Base-by-base conservation (phyloP, 2,329 filamentous ascomycete species). In the Microsporum canis region DNA sequence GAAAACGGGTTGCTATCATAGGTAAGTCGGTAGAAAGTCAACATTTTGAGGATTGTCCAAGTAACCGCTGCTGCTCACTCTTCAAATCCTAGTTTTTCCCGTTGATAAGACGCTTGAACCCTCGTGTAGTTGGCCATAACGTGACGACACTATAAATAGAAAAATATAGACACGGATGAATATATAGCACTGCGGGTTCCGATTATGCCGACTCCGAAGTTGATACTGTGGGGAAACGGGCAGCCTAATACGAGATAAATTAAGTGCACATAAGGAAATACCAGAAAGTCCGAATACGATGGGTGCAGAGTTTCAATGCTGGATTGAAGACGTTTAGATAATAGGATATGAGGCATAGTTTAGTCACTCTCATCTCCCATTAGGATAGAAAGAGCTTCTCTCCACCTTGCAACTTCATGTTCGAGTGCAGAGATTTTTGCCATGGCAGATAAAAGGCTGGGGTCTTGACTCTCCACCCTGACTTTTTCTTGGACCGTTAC, bases 401-500 rank as follows among this genome's bases (percentile, higher is more conserved):
- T 81, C 65, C 87, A 86, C 64, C 88, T 78, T 61, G 80, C 78
- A 23, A 96, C 79, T 63, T 86, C 86, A 68, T 91, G 84, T 64
- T 88, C 86, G 61, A 96, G 75, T 3, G 88, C 90, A 34, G 82
- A 84, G 66, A 96, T 77, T 75, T 96, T 96, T 3, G 90, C 87
- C 72, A 89, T 87, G 38, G 94, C 79, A 39, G 88, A 87, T 71
- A 96, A 85, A 65, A 96, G 72, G 67, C 85, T 91, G 0, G 92
- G 92, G 72, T 97, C 91, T 60, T 91, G 89, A 68, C 85, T 92
- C 73, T 96, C 91, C 1, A 96, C 87, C 45, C 88, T 82, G 3
- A 96, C 83, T 76, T 96, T 96, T 72, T 96, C 92, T 66, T 87
- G 85, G 53, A 97, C 92, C 65, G 84, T 87, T 2, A 96, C 91